Percentiles rank a stretch among this genome's conserved stretches.
phyloP scores from a whole-genome alignment of 176 grass and related monocot species.

The Melocanna baccifera region DNA sequence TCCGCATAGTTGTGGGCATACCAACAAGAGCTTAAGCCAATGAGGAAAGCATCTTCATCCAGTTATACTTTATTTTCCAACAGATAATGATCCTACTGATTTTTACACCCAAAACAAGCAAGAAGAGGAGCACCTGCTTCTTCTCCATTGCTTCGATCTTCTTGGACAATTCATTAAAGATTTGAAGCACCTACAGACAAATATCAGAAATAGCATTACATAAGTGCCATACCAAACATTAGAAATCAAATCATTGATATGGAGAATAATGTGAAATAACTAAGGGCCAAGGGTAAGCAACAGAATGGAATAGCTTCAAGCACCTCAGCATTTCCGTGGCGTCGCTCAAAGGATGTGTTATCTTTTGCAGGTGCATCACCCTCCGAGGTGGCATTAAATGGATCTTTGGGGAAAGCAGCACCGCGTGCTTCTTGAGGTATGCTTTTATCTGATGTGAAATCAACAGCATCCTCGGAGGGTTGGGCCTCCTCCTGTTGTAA shows the following conservation, averaged over 20 bases:
- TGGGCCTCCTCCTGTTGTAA: neutral
- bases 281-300: neutral
- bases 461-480: neutral
- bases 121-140: conserved; percentile 54
- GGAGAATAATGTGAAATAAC: neutral
- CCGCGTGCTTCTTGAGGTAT: neutral
- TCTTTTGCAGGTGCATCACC: neutral
- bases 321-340: conserved; percentile 33
- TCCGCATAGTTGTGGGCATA: neutral
- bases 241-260: conserved; percentile 6
- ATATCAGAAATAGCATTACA: conserved; percentile 14
- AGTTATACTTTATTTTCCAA: conserved; percentile 18
- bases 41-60: conserved; percentile 22
- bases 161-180: conserved; percentile 48
- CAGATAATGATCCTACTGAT: conserved; percentile 1
- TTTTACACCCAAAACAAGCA: conserved; percentile 6
- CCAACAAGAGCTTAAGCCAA: neutral
- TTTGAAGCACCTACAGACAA: conserved; percentile 56
- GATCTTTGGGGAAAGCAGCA: neutral
- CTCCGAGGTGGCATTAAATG: conserved; percentile 6
- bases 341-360: conserved; percentile 1
- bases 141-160: conserved; percentile 49
- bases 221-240: neutral
- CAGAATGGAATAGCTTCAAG: conserved; percentile 8
- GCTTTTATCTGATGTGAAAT: conserved; percentile 19